Base-by-base conservation (phyloP, 257 asterid genomes). In the Jacaranda mimosifolia region DNA sequence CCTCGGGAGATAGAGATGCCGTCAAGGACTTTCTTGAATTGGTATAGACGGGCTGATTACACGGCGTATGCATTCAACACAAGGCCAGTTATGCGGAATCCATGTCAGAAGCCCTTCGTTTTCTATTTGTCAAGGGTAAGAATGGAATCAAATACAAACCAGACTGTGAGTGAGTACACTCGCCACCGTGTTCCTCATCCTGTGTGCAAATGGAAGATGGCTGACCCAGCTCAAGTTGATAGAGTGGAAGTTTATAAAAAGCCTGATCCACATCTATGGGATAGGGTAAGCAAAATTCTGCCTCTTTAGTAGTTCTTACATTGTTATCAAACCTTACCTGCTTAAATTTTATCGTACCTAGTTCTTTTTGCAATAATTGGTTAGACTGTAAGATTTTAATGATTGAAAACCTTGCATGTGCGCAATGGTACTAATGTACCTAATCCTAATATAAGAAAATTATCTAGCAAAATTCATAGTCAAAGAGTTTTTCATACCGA, bases 1-100 rank as follows among this genome's bases (percentile, higher is more conserved):
- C 92, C 96, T 19, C 69, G 96, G 2, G 96, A 90, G 81, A 80
- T 90, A 0, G 96, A 90, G 83, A 90, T 90, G 92, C 96, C 96
- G 2, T 74, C 96, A 0, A 80, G 96, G 46, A 90, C 96, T 8
- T 90, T 90, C 82, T 77, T 90, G 85, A 90, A 90, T 67, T 90
- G 95, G 95, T 90, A 90, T 26, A 86, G 72, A 79, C 74, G 92
- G 43, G 92, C 96, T 0, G 96, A 90, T 76, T 90, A 86, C 78
- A 90, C 80, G 0, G 92, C 92, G 0, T 90, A 90, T 59, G 90
- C 96, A 0, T 90, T 90, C 88, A 90, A 90, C 76, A 90, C 96
- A 1, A 82, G 96, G 72, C 96, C 96, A 1, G 91, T 90, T 13
- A 76, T 77, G 74, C 86, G 87, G 56, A 89, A 90, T 15, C 96